Evolutionary conservation across 2,329 filamentous ascomycete genomes (phyloP).

Genomic region (Hymenoscyphus fructigenus): DNA sequence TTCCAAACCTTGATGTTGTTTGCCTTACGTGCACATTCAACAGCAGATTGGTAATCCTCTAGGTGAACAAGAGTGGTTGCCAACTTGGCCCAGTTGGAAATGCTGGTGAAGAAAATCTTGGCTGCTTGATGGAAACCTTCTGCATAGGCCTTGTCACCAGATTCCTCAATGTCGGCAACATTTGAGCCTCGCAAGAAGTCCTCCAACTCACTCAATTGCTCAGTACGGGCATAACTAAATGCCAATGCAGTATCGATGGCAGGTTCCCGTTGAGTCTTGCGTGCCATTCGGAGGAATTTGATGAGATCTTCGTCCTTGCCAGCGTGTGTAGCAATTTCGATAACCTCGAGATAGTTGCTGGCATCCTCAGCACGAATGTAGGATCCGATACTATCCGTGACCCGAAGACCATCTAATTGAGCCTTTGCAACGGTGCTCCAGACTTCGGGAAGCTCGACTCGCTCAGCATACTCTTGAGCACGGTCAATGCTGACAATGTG

Average conservation of each 20-base stretch:
- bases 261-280: constrained; percentile 93
- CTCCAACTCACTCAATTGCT: constrained; percentile 89
- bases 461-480: constrained; percentile 91
- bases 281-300: constrained; percentile 94
- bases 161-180: constrained; percentile 93
- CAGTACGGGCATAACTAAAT: constrained; percentile 88
- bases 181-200: constrained; percentile 93
- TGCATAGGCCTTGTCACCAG: constrained; percentile 94
- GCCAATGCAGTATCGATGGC: constrained; percentile 91
- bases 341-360: constrained; percentile 91
- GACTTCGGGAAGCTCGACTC: constrained; percentile 89
- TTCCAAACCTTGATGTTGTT: constrained; percentile 99
- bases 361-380: constrained; percentile 95
- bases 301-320: constrained; percentile 98
- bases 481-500: constrained; percentile 97
- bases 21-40: constrained; percentile 96
- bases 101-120: constrained; percentile 98
- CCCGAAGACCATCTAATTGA: constrained; percentile 90
- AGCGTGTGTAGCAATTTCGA: constrained; percentile 90
- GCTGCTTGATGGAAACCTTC: constrained; percentile 94
- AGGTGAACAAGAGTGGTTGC: constrained; percentile 97
- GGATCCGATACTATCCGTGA: constrained; percentile 90
- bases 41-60: constrained; percentile 93
- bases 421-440: constrained; percentile 99
- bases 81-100: constrained; percentile 99